Percentiles rank a stretch among this genome's conserved stretches.
These are phyloP conservation scores for Beauveria asiatica DNA, from an alignment of 2,329 filamentous ascomycete species.

Conservation along the genomic window DNA sequence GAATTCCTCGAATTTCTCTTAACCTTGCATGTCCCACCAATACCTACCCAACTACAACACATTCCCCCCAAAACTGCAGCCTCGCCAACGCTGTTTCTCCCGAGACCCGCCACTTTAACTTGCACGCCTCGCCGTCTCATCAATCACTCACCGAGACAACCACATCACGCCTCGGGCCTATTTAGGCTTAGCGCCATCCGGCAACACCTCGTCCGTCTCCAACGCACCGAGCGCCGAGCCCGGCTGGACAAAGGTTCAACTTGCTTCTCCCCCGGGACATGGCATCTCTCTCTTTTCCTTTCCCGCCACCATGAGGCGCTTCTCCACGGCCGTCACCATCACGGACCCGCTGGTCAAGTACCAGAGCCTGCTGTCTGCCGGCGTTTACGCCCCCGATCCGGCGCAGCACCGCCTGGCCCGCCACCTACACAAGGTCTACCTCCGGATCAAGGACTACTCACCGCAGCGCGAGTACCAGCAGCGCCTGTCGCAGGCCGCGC, in stretches of 20 bases:
- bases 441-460: slow-evolving; percentile 68
- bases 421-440: slow-evolving; percentile 69
- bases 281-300: neutral
- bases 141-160: neutral
- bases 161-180: neutral
- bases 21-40: too few species aligned
- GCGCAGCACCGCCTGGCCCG: slow-evolving; percentile 65
- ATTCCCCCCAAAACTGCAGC: neutral
- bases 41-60: neutral
- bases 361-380: slow-evolving; percentile 58
- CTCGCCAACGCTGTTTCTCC: too few species aligned
- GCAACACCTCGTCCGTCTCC: neutral
- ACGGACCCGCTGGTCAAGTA: slow-evolving; percentile 73
- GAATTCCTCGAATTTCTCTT: too few species aligned
- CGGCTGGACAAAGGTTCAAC: neutral
- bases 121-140: neutral
- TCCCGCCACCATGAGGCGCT: slow-evolving; percentile 22
- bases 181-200: neutral
- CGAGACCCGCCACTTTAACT: too few species aligned
- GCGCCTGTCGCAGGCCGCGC: slow-evolving; percentile 52
- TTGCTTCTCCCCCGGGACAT: neutral
- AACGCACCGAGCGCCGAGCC: neutral
- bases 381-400: slow-evolving; percentile 58
- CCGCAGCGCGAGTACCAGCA: slow-evolving; percentile 61
- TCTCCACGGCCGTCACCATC: slow-evolving; percentile 46